These are phyloP conservation scores for Biscogniauxia mediterranea DNA, from an alignment of 2,329 filamentous ascomycete genomes.

Conservation along the genomic window DNA sequence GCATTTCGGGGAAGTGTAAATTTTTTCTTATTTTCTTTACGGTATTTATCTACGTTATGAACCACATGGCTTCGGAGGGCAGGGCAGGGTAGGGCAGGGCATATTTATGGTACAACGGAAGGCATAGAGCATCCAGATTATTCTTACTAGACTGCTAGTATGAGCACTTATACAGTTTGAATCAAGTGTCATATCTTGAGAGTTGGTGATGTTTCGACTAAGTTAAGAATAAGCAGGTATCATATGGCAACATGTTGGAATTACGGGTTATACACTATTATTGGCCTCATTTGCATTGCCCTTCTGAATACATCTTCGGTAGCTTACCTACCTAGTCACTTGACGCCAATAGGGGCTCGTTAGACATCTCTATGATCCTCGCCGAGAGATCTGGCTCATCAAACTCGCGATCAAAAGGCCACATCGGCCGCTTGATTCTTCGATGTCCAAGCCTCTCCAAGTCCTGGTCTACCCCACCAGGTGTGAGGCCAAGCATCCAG, in stretches of 20 bases:
- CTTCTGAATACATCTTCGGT: not conserved
- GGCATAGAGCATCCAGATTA: not conserved
- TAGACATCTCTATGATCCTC: conserved; percentile 36
- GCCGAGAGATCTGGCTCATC: conserved; percentile 36
- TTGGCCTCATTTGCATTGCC: no score
- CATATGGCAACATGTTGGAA: no score
- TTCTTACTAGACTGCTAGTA: not conserved
- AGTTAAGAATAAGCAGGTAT: no score
- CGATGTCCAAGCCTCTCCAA: conserved; percentile 46
- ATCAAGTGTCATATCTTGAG: not conserved
- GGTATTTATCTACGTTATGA: not conserved
- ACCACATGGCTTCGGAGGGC: not conserved
- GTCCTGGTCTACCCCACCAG: conserved; percentile 54
- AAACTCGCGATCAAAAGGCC: conserved; percentile 40
- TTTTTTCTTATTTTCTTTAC: not conserved
- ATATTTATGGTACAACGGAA: not conserved
- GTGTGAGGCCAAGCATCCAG: conserved; percentile 54
- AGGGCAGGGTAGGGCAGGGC: not conserved
- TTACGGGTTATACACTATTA: no score
- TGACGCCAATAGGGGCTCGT: conserved; percentile 20
- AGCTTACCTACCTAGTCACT: conserved; percentile 1
- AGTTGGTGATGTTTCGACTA: no score
- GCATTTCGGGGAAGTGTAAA: no score
- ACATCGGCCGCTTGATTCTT: conserved; percentile 49
- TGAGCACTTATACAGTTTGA: not conserved